Evolutionary conservation across 345 rosid genomes (phyloP).

Genomic region (Eutrema yunnanense): DNA sequence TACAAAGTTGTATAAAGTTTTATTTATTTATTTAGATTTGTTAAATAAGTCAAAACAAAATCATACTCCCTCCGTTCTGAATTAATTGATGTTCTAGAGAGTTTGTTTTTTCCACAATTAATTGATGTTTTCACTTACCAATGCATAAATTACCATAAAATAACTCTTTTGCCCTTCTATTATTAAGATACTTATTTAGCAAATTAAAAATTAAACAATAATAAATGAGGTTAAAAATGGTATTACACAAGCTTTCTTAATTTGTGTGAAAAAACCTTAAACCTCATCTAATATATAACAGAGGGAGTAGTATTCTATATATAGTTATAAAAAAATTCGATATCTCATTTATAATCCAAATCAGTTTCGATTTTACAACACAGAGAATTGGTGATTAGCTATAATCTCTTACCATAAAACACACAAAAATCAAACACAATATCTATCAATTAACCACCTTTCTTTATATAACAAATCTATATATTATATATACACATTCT

Average conservation of each 20-base stretch:
- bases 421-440: constrained; percentile 4
- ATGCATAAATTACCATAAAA: too few species aligned
- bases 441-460: constrained; percentile 25
- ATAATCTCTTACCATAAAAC: constrained; percentile 8
- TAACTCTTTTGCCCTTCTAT: too few species aligned
- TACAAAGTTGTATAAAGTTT: neutral
- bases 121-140: too few species aligned
- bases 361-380: neutral
- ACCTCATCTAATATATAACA: too few species aligned
- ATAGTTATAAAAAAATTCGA: neutral
- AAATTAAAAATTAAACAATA: too few species aligned
- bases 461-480: constrained; percentile 1
- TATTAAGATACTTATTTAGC: too few species aligned
- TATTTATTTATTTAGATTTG: neutral
- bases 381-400: neutral
- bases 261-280: too few species aligned
- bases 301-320: neutral
- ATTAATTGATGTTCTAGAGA: too few species aligned
- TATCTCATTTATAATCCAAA: neutral
- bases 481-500: neutral
- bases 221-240: too few species aligned
- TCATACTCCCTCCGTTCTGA: too few species aligned
- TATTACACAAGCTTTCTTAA: too few species aligned
- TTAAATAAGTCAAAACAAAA: neutral
- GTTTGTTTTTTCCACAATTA: too few species aligned